Evolutionary conservation across 129 eudicot species (phyloP), one percentile per base, ranked within the genome.

Genomic region (Scalesia atractyloides): DNA sequence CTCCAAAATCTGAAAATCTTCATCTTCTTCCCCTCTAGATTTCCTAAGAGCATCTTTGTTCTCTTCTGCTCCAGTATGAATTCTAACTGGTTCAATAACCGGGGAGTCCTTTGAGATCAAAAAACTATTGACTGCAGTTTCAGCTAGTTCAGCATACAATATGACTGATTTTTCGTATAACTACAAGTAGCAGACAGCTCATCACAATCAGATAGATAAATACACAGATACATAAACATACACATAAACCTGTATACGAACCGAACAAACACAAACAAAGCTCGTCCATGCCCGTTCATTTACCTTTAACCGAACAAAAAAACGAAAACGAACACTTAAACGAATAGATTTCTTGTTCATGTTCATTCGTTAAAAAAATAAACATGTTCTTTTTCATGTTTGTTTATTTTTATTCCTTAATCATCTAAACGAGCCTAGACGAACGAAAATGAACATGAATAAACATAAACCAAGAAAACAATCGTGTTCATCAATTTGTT

Each of bases 21-120:
- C 99, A 54, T 95, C 99, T 49, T 95, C 97, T 74, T 94, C 97
- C 58, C 97, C 98, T 76, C 91, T 78, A 8, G 97, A 94, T 82
- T 88, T 90, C 81, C 96, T 82, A 57, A 95, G 66, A 18, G 96
- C 97, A 64, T 90, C 99, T 83, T 94, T 90, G 72, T 94, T 94
- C 48, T 94, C 98, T 84, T 95, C 96, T 13, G 94, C 89, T 48
- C 99, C 99, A 41, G n/a, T 91, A 69, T 95, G 99, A 49, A 90
- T 90, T 82, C 97, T 81, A 7, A 95, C 86, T 20, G 99, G 96
- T 65, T 95, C 97, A 43, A 90, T 82, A 51, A 90, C 96, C 0
- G 99, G 97, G 3, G 93, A 88, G 73, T 90, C 89, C 75, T 86
- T 90, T 33, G 99, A 88, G 66, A 95, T 90, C 70, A 90, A 75